Evolutionary conservation across 805 yeast species (phyloP), one percentile per base, ranked within the genome.

Genomic region (Metschnikowia cerradonensis): DNA sequence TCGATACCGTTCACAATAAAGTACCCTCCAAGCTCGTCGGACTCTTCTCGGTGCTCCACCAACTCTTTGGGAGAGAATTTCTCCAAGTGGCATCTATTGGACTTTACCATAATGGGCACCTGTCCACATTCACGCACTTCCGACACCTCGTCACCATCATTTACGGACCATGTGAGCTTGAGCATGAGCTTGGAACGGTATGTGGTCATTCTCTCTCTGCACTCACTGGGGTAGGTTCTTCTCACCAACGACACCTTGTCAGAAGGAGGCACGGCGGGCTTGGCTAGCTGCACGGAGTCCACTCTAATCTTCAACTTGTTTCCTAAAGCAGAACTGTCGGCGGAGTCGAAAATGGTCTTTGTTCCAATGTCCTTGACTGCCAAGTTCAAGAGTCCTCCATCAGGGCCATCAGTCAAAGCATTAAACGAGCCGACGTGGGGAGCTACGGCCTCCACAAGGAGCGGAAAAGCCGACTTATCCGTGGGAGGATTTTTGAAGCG

Each of bases 371-470:
- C 98, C 61, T 85, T 78, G 43, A 86, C 95, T 2, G 88, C 97
- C 47, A 86, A 72, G 66, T 91, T 90, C 53, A 94, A 75, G 23
- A 94, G 68, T 5, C 97, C 97, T 43, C 92, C 96, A 41, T 77
- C 83, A 22, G 88, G 82, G 41, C 96, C 96, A 52, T 88, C 96
- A 22, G 96, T 88, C 51, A 94, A 76, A 4, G 97, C 97, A 76
- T 94, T 87, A 77, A 94, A 94, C 1, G 98, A 92, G 7, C 96
- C 97, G 50, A 94, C 81, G 67, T 94, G 99, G 4, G 99, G 99
- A 51, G 83, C 82, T 38, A 94, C 94, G 14, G 99, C 98, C 55
- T 90, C 96, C 52, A 80, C 80, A 35, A 94, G 77, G 38, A 90
- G 71, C 14, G 97, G 96, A 62, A 73, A 92, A 6, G 88, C 88